Evolutionary conservation across 495 filamentous ascomycete species (phyloP).

Genomic region (Friedmanniomyces simplex): DNA sequence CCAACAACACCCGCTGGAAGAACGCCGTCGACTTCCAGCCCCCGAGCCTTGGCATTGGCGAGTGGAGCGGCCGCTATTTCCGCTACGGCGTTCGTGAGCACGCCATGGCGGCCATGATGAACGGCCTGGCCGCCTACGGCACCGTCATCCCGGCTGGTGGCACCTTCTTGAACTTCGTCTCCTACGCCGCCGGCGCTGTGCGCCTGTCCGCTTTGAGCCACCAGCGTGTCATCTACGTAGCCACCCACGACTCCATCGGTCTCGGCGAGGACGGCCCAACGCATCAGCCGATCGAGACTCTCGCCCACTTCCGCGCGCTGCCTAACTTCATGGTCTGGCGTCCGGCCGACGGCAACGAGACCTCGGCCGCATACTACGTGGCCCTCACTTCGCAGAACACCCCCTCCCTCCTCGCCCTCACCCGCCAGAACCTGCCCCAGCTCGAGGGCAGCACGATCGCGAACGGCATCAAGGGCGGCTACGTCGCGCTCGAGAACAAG

Average conservation of each 20-base stretch:
- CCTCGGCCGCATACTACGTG: conserved; percentile 93
- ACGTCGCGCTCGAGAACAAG: conserved; percentile 75
- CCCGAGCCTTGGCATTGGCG: conserved; percentile 68
- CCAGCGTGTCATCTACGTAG: conserved; percentile 87
- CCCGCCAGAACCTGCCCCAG: conserved; percentile 97
- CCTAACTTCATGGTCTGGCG: conserved; percentile 99
- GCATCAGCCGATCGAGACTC: conserved; percentile 98
- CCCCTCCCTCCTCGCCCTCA: conserved; percentile 84
- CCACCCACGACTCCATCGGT: conserved; percentile 98
- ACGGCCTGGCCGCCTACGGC: conserved; percentile 92
- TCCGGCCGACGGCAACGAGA: conserved; percentile 98
- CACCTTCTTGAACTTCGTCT: conserved; percentile 99
- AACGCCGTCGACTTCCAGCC: conserved; percentile 96
- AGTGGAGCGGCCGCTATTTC: conserved; percentile 85
- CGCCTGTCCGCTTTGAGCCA: conserved; percentile 88
- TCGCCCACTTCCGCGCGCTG: conserved; percentile 96
- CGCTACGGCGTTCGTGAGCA: conserved; percentile 97
- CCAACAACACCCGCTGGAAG: conserved; percentile 98
- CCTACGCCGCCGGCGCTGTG: conserved; percentile 90
- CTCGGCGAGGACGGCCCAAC: conserved; percentile 98
- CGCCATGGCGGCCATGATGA: conserved; percentile 96
- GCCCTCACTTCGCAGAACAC: conserved; percentile 85
- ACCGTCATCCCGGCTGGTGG: conserved; percentile 87
- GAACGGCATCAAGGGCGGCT: conserved; percentile 84
- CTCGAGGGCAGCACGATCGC: conserved; percentile 86